A percentile compares a stretch with the other conserved stretches of the same genome.
Evolutionary conservation across 2,329 filamentous ascomycete species (phyloP).

Genomic region (Penicillium sp.): DNA sequence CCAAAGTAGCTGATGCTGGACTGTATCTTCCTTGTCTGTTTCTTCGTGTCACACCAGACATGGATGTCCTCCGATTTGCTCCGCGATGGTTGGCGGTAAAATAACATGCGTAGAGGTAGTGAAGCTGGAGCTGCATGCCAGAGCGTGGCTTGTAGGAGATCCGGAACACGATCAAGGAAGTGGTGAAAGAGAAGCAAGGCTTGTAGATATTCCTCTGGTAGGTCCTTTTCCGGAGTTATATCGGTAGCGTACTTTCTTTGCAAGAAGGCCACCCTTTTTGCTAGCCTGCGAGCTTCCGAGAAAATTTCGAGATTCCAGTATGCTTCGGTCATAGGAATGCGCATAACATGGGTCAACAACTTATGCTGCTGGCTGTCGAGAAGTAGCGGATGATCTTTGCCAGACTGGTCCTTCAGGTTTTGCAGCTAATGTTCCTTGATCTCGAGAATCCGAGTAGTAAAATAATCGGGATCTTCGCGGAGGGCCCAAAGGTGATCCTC

Average conservation of each 20-base stretch:
- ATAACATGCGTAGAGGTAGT: slow-evolving; percentile 19
- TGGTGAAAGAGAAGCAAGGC: slow-evolving; percentile 15
- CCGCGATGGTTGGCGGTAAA: slow-evolving; percentile 10
- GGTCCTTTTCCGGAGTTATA: slow-evolving; percentile 12
- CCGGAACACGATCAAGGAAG: slow-evolving; percentile 8
- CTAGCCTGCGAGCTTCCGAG: slow-evolving; percentile 9
- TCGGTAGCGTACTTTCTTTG: slow-evolving; percentile 8
- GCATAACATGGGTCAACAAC: slow-evolving; percentile 13
- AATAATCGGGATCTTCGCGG: slow-evolving; percentile 64
- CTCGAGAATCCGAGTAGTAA: slow-evolving; percentile 51
- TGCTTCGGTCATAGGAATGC: neutral
- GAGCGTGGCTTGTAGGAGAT: slow-evolving; percentile 3
- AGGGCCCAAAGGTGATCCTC: slow-evolving; percentile 61
- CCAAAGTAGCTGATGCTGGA: slow-evolving; percentile 10
- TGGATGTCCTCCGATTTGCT: neutral
- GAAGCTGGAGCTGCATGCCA: slow-evolving; percentile 7
- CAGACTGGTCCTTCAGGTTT: slow-evolving; percentile 47
- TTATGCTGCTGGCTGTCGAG: neutral
- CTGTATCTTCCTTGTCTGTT: neutral
- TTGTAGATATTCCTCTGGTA: slow-evolving; percentile 15
- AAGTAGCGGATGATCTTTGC: slow-evolving; percentile 23
- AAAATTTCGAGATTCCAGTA: slow-evolving; percentile 8
- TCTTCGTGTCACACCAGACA: neutral
- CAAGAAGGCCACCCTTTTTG: neutral
- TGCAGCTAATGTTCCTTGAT: slow-evolving; percentile 55